phyloP scores from a whole-genome alignment of 495 filamentous ascomycete species.

The Chaetomium fimeti region DNA sequence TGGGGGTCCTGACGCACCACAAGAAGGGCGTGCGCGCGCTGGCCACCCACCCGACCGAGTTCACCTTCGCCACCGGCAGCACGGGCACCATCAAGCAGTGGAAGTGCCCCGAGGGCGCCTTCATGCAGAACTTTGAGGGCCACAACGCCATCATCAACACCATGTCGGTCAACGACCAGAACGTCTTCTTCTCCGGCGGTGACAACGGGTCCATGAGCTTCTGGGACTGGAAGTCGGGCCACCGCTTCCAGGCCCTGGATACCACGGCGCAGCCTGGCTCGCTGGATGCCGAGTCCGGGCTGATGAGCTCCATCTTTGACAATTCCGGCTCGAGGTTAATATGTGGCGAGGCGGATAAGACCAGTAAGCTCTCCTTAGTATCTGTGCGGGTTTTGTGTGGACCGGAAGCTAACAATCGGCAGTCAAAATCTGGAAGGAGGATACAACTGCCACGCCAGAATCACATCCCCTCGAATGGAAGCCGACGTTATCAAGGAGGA shows the following conservation, averaged over 20 bases:
- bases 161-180: conserved; percentile 88
- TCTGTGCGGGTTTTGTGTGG: neutral
- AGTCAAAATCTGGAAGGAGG: conserved; percentile 95
- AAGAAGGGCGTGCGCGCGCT: conserved; percentile 94
- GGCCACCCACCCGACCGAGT: conserved; percentile 84
- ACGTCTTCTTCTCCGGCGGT: conserved; percentile 90
- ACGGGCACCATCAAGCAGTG: conserved; percentile 97
- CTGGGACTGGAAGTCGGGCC: conserved; percentile 98
- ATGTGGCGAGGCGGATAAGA: conserved; percentile 95
- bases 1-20: conserved; percentile 95
- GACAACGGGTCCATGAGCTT: conserved; percentile 97
- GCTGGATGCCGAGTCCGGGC: conserved; percentile 87
- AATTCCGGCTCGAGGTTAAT: conserved; percentile 84
- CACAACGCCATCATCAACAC: conserved; percentile 97
- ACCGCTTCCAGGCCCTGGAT: conserved; percentile 83
- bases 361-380: conserved; percentile 50
- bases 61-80: conserved; percentile 91
- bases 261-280: conserved; percentile 92
- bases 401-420: conserved; percentile 27
- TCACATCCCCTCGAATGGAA: conserved; percentile 93
- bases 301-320: conserved; percentile 92
- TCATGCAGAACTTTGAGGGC: conserved; percentile 99
- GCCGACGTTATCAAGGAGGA: conserved; percentile 64
- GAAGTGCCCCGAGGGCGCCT: conserved; percentile 97
- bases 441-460: conserved; percentile 85